Evolutionary conservation across 2,329 filamentous ascomycete species (phyloP).

Genomic region (Ambrosiella xylebori): DNA sequence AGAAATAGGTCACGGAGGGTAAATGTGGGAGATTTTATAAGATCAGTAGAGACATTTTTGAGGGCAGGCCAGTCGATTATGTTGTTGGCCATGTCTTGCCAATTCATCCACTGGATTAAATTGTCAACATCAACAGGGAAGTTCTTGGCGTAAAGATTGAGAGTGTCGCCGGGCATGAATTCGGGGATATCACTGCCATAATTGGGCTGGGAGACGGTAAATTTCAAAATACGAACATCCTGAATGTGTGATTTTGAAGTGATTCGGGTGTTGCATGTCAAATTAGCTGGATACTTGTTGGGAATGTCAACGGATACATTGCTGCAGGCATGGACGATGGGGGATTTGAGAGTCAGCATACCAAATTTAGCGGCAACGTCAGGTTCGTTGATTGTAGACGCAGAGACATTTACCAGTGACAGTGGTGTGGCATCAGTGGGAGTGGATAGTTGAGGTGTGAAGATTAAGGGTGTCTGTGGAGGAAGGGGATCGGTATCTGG

Average conservation of each 20-base stretch:
- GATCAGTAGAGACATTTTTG: conserved; percentile 3
- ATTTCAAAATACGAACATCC: conserved; percentile 67
- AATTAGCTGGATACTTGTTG: conserved; percentile 22
- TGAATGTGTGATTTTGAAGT: conserved; percentile 75
- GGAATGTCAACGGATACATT: conserved; percentile 8
- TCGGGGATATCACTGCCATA: conserved; percentile 16
- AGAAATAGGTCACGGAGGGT: conserved; percentile 63
- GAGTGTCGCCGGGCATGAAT: conserved; percentile 56
- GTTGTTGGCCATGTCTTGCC: conserved; percentile 55
- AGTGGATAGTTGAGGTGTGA: background rate
- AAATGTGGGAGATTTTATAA: conserved; percentile 9
- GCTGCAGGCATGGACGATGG: background rate
- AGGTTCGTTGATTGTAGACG: conserved; percentile 19
- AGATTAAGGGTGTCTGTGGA: conserved; percentile 37
- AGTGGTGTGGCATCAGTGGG: background rate
- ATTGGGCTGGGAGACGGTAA: conserved; percentile 27
- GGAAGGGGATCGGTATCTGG: conserved; percentile 57
- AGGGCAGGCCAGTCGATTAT: conserved; percentile 30
- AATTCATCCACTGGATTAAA: conserved; percentile 63
- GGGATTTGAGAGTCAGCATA: conserved; percentile 3
- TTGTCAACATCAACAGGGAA: conserved; percentile 62
- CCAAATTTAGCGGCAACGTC: conserved; percentile 9
- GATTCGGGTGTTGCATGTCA: conserved; percentile 52
- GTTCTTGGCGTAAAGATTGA: conserved; percentile 77
- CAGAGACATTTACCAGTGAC: background rate